Conservation (phyloP, 2,329 filamentous ascomycete genomes). For the Colletotrichum sansevieriae region DNA sequence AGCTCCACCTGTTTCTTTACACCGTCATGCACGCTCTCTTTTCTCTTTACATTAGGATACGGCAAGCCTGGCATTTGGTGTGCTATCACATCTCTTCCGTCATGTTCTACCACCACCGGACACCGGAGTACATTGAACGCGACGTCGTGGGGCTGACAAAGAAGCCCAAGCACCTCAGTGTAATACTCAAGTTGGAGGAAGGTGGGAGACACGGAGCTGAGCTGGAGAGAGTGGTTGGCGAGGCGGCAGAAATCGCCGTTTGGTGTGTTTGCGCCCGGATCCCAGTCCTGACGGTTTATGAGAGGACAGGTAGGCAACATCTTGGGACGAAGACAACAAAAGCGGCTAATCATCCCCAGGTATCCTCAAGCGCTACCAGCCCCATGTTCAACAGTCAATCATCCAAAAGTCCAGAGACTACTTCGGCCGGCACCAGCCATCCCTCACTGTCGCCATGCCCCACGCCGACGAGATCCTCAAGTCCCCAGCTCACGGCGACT, state of each 20-base stretch:
- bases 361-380: constrained; percentile 88
- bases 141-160: constrained; percentile 83
- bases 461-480: constrained; percentile 56
- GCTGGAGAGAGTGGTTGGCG: constrained; percentile 86
- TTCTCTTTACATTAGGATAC: constrained; percentile 86
- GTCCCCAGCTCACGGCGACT: constrained; percentile 45
- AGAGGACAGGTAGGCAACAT: constrained; percentile 79
- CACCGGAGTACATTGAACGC: constrained; percentile 89
- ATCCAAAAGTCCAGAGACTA: constrained; percentile 86
- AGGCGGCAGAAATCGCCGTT: constrained; percentile 90
- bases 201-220: constrained; percentile 78
- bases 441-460: constrained; percentile 69
- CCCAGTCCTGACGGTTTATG: constrained; percentile 88
- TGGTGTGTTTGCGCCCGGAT: constrained; percentile 95
- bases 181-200: constrained; percentile 82
- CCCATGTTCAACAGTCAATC: constrained; percentile 85
- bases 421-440: constrained; percentile 82
- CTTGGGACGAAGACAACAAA: background rate
- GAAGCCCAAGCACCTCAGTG: constrained; percentile 87
- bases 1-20: constrained; percentile 77
- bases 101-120: constrained; percentile 94
- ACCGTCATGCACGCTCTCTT: constrained; percentile 83
- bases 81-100: constrained; percentile 83
- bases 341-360: constrained; percentile 65
- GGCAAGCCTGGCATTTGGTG: constrained; percentile 83